These are phyloP conservation scores for Linderina pennispora DNA, from an alignment of 192 early-diverging fungal species.

Conservation along the genomic window DNA sequence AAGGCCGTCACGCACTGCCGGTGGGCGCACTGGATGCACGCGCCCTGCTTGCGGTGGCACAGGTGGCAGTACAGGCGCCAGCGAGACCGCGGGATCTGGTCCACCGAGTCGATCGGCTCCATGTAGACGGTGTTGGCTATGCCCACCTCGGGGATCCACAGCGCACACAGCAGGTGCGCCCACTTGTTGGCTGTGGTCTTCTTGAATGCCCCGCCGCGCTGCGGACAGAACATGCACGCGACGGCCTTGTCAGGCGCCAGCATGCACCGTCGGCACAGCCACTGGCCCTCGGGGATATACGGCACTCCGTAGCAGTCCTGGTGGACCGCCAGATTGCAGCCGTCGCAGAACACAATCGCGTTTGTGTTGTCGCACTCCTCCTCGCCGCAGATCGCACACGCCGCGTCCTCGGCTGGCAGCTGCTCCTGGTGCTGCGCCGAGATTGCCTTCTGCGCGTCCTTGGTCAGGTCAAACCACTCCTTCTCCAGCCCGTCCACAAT, in stretches of 20 bases:
- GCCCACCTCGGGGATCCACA: conserved; percentile 94
- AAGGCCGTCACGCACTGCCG: conserved; percentile 86
- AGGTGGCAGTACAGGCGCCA: conserved; percentile 87
- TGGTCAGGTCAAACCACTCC: conserved; percentile 92
- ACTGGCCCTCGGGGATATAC: conserved; percentile 98
- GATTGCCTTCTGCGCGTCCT: conserved; percentile 69
- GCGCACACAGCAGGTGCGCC: conserved; percentile 93
- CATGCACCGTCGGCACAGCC: conserved; percentile 98
- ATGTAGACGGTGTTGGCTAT: conserved; percentile 89
- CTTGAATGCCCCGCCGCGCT: conserved; percentile 92
- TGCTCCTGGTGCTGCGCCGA: conserved; percentile 48
- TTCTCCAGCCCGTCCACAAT: conserved; percentile 92
- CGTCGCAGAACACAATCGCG: conserved; percentile 99
- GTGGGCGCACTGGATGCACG: conserved; percentile 93
- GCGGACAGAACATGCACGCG: conserved; percentile 88
- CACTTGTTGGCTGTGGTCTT: conserved; percentile 89
- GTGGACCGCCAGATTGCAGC: conserved; percentile 98
- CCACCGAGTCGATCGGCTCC: conserved; percentile 95
- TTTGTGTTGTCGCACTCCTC: conserved; percentile 99
- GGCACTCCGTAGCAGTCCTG: conserved; percentile 99
- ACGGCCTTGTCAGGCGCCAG: conserved; percentile 85
- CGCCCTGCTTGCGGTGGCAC: conserved; percentile 75
- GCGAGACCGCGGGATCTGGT: conserved; percentile 80
- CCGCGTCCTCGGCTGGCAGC: conserved; percentile 71
- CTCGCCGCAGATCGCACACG: conserved; percentile 94